Percentiles rank a stretch among this genome's conserved stretches.
Conservation (phyloP, 441 rosid species). For the Raphanus hybrid region DNA sequence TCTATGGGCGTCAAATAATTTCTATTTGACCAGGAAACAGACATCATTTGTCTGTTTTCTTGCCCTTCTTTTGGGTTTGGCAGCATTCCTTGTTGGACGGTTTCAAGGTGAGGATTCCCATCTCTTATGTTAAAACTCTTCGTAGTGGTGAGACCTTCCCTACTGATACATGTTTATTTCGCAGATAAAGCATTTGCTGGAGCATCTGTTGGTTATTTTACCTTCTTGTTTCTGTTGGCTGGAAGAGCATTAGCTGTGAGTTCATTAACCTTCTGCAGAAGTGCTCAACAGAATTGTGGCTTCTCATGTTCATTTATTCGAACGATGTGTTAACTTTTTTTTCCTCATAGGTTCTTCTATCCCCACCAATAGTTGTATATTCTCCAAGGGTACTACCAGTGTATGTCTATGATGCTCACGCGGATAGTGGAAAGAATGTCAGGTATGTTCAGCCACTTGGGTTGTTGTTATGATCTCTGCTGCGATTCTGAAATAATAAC, state of each 20-base stretch:
- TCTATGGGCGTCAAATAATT: slow-evolving; percentile 99
- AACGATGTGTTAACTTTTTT: slow-evolving; percentile 19
- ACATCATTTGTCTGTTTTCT: slow-evolving; percentile 94
- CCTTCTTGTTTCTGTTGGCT: slow-evolving; percentile 94
- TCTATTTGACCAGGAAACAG: slow-evolving; percentile 95
- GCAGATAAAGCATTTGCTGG: slow-evolving; percentile 97
- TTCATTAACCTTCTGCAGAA: slow-evolving; percentile 32
- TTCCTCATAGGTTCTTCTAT: slow-evolving; percentile 87
- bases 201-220: slow-evolving; percentile 99
- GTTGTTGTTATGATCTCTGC: slow-evolving; percentile 19
- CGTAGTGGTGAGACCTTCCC: slow-evolving; percentile 15
- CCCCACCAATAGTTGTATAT: slow-evolving; percentile 99
- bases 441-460: slow-evolving; percentile 64
- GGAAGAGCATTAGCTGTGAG: slow-evolving; percentile 99
- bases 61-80: slow-evolving; percentile 96
- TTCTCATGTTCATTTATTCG: slow-evolving; percentile 28
- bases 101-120: slow-evolving; percentile 66
- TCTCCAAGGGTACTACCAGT: slow-evolving; percentile 99
- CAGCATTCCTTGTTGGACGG: slow-evolving; percentile 99
- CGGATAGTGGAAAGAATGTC: slow-evolving; percentile 98
- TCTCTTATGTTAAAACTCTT: slow-evolving; percentile 25
- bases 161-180: slow-evolving; percentile 34
- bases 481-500: slow-evolving; percentile 24
- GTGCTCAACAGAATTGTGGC: slow-evolving; percentile 25
- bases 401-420: slow-evolving; percentile 99